These are phyloP conservation scores for Chalciporus sp. DNA, from an alignment of 1,284 basidiomycete species.

Conservation along the genomic window DNA sequence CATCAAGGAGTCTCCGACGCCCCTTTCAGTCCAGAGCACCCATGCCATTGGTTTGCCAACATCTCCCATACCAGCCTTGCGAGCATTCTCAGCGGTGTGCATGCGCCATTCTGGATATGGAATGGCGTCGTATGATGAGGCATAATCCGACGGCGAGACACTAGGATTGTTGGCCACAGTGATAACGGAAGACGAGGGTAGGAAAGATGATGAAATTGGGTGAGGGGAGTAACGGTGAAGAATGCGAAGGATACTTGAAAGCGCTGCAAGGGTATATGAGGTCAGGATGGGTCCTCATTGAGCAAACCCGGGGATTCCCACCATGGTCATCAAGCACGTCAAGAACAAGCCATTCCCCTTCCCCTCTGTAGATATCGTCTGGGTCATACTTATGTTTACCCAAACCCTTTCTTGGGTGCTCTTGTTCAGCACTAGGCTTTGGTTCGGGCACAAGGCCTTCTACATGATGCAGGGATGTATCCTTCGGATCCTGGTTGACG, in stretches of 20 bases:
- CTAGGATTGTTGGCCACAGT: slow-evolving; percentile 16
- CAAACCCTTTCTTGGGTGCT: not conserved
- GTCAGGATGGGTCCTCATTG: not conserved
- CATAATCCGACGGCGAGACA: slow-evolving; percentile 7
- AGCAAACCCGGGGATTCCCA: slow-evolving; percentile 29
- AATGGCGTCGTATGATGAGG: slow-evolving; percentile 38
- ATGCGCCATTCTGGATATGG: slow-evolving; percentile 68
- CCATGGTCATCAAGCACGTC: slow-evolving; percentile 59
- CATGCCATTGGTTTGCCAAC: slow-evolving; percentile 53
- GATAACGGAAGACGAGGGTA: slow-evolving; percentile 37
- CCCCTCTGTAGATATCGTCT: slow-evolving; percentile 9
- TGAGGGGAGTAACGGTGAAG: slow-evolving; percentile 55
- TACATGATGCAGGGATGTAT: not conserved
- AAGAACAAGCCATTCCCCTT: slow-evolving; percentile 57
- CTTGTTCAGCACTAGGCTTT: slow-evolving; percentile 7
- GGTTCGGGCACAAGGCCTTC: not conserved
- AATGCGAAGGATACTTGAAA: slow-evolving; percentile 57
- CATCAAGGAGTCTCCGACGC: slow-evolving; percentile 17
- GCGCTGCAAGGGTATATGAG: slow-evolving; percentile 40
- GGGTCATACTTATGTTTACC: not conserved
- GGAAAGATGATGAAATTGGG: slow-evolving; percentile 49
- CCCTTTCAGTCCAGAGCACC: slow-evolving; percentile 42
- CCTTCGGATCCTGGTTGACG: slow-evolving; percentile 7
- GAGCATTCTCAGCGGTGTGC: slow-evolving; percentile 49
- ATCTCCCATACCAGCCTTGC: slow-evolving; percentile 56